These are phyloP conservation scores for Fraxinus xanthoxyloides DNA, from an alignment of 305 asterid genomes.

Conservation along the genomic window DNA sequence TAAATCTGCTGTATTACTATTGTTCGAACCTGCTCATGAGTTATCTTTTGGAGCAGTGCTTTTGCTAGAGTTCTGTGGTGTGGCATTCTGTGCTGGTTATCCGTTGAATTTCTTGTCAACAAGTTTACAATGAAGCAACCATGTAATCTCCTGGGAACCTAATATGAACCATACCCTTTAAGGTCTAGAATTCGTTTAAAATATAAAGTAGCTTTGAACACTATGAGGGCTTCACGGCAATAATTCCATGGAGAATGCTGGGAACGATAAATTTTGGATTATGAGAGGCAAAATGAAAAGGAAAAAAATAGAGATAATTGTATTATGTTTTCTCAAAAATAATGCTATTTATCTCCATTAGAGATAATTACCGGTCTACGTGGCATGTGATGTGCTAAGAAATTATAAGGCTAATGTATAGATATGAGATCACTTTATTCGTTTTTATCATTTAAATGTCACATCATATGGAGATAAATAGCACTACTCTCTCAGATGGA, in stretches of 20 bases:
- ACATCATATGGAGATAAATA: neutral
- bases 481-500: neutral
- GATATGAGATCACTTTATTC: neutral
- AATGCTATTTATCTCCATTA: neutral
- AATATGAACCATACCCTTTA: neutral
- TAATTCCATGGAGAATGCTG: neutral
- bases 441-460: neutral
- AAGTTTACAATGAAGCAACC: neutral
- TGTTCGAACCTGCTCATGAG: neutral
- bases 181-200: neutral
- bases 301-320: neutral
- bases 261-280: neutral
- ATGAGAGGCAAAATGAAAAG: neutral
- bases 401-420: neutral
- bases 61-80: neutral
- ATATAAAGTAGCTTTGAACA: neutral
- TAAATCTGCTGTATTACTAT: conserved; percentile 9
- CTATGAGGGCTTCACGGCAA: neutral
- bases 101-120: neutral
- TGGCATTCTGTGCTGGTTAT: neutral
- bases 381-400: neutral
- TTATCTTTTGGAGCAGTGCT: neutral
- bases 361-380: neutral
- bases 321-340: neutral
- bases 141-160: neutral